Conservation (phyloP, 805 yeast genomes). For the Saccharomyces paradoxus region DNA sequence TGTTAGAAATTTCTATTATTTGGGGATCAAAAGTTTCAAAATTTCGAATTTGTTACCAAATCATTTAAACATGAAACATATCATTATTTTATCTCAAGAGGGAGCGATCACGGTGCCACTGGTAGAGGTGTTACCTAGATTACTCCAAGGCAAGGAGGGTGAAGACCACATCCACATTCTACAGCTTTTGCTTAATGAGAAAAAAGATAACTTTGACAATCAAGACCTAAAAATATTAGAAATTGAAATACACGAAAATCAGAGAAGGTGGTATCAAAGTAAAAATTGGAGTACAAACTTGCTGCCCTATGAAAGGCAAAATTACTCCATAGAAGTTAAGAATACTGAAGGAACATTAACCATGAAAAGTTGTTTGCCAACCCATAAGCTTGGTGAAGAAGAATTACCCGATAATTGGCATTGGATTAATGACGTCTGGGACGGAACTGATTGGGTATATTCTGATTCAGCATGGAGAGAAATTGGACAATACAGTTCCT, state of each 20-base stretch:
- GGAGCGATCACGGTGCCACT: neutral
- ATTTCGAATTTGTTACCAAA: neutral
- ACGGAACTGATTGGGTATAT: slow-evolving; percentile 19
- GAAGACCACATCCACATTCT: neutral
- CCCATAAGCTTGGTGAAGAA: slow-evolving; percentile 17
- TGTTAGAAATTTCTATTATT: slow-evolving; percentile 14
- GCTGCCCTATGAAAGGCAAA: slow-evolving; percentile 20
- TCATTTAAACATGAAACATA: slow-evolving; percentile 1
- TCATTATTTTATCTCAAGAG: neutral
- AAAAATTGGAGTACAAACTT: slow-evolving; percentile 17
- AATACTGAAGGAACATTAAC: neutral
- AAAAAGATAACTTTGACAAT: neutral
- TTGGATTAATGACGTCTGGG: slow-evolving; percentile 27
- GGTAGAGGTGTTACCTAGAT: neutral
- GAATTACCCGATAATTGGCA: slow-evolving; percentile 15
- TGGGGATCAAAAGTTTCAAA: neutral
- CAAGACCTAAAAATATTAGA: slow-evolving; percentile 13
- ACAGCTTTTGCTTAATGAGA: neutral
- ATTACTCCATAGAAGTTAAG: slow-evolving; percentile 9
- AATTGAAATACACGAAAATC: slow-evolving; percentile 22
- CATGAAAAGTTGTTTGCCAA: slow-evolving; percentile 8
- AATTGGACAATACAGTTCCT: slow-evolving; percentile 19
- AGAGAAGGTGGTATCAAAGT: slow-evolving; percentile 25
- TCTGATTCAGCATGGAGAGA: slow-evolving; percentile 22
- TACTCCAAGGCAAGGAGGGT: neutral